Percentiles rank a stretch among this genome's conserved stretches.
Evolutionary conservation across 768 basidiomycete genomes (phyloP).

Genomic region (Rickenella mellea): DNA sequence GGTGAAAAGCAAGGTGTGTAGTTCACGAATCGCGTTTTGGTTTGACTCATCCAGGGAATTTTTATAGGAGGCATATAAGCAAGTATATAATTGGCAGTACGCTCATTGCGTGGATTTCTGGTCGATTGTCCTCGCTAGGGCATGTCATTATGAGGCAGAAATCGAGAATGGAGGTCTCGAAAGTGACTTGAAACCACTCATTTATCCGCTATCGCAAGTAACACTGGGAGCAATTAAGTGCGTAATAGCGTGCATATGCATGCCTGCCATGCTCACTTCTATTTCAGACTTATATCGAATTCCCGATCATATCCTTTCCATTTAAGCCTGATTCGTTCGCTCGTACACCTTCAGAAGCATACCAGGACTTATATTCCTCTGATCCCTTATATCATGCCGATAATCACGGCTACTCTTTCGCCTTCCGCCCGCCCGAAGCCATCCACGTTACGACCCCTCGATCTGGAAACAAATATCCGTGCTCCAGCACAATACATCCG

Average conservation of each 20-base stretch:
- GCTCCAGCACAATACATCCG: slow-evolving; percentile 82
- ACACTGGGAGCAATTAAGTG: slow-evolving; percentile 89
- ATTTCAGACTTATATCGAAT: slow-evolving; percentile 73
- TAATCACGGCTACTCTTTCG: slow-evolving; percentile 67
- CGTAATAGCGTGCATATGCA: slow-evolving; percentile 17
- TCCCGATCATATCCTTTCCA: slow-evolving; percentile 92
- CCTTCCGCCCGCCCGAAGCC: slow-evolving; percentile 66
- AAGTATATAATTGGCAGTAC: slow-evolving; percentile 99
- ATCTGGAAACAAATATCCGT: slow-evolving; percentile 81
- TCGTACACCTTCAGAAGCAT: slow-evolving; percentile 76
- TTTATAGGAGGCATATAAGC: slow-evolving; percentile 75
- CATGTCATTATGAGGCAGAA: slow-evolving; percentile 57
- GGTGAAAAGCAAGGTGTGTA: slow-evolving; percentile 64
- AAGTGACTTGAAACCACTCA: slow-evolving; percentile 77
- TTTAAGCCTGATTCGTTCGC: slow-evolving; percentile 82
- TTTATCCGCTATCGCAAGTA: slow-evolving; percentile 94
- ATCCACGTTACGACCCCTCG: slow-evolving; percentile 80
- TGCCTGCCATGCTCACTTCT: background rate
- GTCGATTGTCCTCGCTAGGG: slow-evolving; percentile 77
- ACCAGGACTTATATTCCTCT: slow-evolving; percentile 84
- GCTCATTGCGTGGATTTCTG: slow-evolving; percentile 96
- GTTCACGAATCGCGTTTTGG: slow-evolving; percentile 2
- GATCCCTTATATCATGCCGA: slow-evolving; percentile 77
- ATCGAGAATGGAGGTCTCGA: slow-evolving; percentile 43
- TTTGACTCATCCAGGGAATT: slow-evolving; percentile 6